Evolutionary conservation across 768 basidiomycete genomes (phyloP).

Genomic region (Nidula microcarpa): DNA sequence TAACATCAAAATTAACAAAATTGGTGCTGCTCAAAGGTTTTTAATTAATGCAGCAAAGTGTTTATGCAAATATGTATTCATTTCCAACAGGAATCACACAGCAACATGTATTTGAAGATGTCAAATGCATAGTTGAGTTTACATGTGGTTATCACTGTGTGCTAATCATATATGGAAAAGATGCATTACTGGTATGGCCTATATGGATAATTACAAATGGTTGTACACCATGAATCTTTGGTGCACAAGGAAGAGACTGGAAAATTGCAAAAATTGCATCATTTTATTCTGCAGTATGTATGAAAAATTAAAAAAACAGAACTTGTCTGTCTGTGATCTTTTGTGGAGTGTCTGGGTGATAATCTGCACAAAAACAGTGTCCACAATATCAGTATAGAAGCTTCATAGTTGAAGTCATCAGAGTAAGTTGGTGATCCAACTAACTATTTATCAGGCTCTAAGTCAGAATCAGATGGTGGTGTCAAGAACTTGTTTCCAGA

Average conservation of each 20-base stretch:
- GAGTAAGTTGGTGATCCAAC: too few relatives aligned
- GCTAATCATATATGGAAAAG: slow-evolving; percentile 11
- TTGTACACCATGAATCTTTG: slow-evolving; percentile 15
- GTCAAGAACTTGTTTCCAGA: too few relatives aligned
- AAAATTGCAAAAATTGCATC: slow-evolving; percentile 23
- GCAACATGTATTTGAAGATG: slow-evolving; percentile 22
- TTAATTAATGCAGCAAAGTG: slow-evolving; percentile 12
- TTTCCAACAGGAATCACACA: slow-evolving; percentile 13
- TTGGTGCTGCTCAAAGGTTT: slow-evolving; percentile 10
- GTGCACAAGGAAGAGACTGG: slow-evolving; percentile 17
- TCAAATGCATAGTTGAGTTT: slow-evolving; percentile 15
- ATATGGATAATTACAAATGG: slow-evolving; percentile 23
- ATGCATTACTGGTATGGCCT: slow-evolving; percentile 6
- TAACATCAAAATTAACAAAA: slow-evolving; percentile 2
- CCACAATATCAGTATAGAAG: too few relatives aligned
- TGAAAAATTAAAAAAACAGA: too few relatives aligned
- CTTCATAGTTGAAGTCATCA: too few relatives aligned
- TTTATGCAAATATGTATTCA: slow-evolving; percentile 16
- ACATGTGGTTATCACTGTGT: slow-evolving; percentile 8
- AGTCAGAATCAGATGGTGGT: too few relatives aligned
- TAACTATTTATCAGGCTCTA: too few relatives aligned
- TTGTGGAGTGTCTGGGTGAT: too few relatives aligned
- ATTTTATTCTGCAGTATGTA: slow-evolving; percentile 23
- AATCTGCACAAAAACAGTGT: too few relatives aligned
- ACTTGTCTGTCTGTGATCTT: too few relatives aligned